These are phyloP conservation scores for Pulveroboletus frians DNA, from an alignment of 768 basidiomycete genomes.

Conservation along the genomic window DNA sequence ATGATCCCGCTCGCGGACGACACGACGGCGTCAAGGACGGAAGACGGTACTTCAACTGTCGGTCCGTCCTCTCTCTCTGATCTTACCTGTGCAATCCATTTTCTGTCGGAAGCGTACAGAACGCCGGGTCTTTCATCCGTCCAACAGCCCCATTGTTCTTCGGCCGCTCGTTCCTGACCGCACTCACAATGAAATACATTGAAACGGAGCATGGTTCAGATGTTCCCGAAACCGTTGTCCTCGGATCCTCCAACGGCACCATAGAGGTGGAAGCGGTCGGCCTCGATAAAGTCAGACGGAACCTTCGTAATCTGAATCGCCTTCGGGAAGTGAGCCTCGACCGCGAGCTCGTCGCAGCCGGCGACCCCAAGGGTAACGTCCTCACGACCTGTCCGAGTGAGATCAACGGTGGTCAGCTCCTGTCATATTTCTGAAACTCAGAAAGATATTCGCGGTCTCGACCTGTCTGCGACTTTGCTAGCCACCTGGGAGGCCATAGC, in stretches of 20 bases:
- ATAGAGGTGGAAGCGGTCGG: constrained; percentile 86
- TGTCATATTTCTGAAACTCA: constrained; percentile 11
- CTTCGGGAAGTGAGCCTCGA: constrained; percentile 82
- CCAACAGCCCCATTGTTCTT: constrained; percentile 51
- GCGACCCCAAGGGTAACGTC: constrained; percentile 49
- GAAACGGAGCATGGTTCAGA: constrained; percentile 50
- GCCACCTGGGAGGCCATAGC: constrained; percentile 67
- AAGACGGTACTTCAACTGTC: constrained; percentile 70
- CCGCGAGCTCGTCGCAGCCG: constrained; percentile 52
- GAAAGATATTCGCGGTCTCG: constrained; percentile 70
- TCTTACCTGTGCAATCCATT: constrained; percentile 7
- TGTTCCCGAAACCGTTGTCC: constrained; percentile 55
- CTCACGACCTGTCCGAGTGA: constrained; percentile 62
- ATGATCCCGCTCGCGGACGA: constrained; percentile 77
- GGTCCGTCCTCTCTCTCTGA: constrained; percentile 39
- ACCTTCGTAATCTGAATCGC: constrained; percentile 58
- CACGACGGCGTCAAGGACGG: constrained; percentile 82
- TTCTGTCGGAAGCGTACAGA: constrained; percentile 42
- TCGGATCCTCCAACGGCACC: constrained; percentile 78
- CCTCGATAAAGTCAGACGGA: constrained; percentile 70
- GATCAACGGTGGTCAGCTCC: constrained; percentile 20
- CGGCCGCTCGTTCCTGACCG: constrained; percentile 69
- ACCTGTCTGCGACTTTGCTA: constrained; percentile 74
- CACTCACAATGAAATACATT: constrained; percentile 74
- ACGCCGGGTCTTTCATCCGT: constrained; percentile 78